Base-by-base conservation (phyloP, 177 flowering plant species). In the Vitis hybrid region DNA sequence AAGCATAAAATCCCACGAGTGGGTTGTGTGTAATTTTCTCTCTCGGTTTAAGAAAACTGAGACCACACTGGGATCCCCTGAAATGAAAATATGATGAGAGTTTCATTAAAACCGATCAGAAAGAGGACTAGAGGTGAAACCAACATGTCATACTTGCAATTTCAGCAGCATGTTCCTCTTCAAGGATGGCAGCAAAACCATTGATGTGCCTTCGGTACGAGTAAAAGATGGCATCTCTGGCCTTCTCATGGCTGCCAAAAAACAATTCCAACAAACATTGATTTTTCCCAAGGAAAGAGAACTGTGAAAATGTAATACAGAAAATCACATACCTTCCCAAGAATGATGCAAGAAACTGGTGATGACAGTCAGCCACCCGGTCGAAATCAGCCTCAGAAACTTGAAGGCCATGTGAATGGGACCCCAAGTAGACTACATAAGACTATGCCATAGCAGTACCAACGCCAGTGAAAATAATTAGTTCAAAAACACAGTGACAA, bases 381-480 rank as follows among this genome's bases (percentile, higher is more conserved):
- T 81, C 71, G n/a, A 79, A 70, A 64, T 84, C 85, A 15, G 61
- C 50, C 0, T 71, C 16, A 6, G 88, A 49, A 19, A 50, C 70
- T 9, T 79, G 75, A 9, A 57, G 48, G 26, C 84, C 85, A 68
- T 87, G 93, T 3, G 86, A 73, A 73, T 90, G 95, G n/a, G 77
- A 83, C 61, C 97, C 97, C 68, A 92, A 69, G 82, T 92, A 92
- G 66, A 92, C 97, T 56, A 92, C 79, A 66, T 81, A 90, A 3
- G 91, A 75, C 95, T 90, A n/a, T 5, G 59, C 11, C 45, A 20
- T 26, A 49, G 11, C 14, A 48, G 2, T 5, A 57, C 15, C 56
- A 56, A 55, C 45, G 15, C 31, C 12, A 66, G n/a, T 26, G 31
- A 52, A 1, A 3, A 50, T 51, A 16, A n/a, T 22, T 10, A 11